phyloP scores from a whole-genome alignment of 2,329 filamentous ascomycete genomes.

The Pseudopyricularia cyperi region DNA sequence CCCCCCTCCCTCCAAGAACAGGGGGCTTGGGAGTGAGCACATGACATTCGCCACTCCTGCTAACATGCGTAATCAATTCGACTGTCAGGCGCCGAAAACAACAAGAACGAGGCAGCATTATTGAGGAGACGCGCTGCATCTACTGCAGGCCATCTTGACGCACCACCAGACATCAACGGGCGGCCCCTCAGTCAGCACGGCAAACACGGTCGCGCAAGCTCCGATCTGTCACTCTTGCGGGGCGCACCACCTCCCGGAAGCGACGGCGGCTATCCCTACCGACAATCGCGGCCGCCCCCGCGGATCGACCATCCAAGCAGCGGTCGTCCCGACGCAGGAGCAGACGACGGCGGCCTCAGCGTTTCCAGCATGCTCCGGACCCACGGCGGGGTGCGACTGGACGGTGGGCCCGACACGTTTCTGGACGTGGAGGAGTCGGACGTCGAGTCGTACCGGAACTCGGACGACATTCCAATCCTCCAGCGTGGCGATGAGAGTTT shows the following conservation, averaged over 20 bases:
- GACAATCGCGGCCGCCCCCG: slow-evolving; percentile 32
- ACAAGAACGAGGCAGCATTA: neutral
- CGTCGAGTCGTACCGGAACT: slow-evolving; percentile 50
- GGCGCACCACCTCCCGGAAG: slow-evolving; percentile 35
- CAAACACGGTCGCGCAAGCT: slow-evolving; percentile 59
- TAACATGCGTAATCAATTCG: slow-evolving; percentile 1
- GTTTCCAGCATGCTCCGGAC: slow-evolving; percentile 36
- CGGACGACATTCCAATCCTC: slow-evolving; percentile 54
- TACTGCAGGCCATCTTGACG: slow-evolving; percentile 48
- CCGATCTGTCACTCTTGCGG: slow-evolving; percentile 50
- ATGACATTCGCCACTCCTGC: neutral
- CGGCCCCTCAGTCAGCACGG: slow-evolving; percentile 47
- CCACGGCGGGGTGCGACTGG: slow-evolving; percentile 35
- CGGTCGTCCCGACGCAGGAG: slow-evolving; percentile 9
- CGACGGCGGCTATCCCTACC: slow-evolving; percentile 15
- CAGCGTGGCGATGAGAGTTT: slow-evolving; percentile 53
- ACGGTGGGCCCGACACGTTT: slow-evolving; percentile 40
- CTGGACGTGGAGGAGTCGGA: slow-evolving; percentile 60
- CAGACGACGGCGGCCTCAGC: slow-evolving; percentile 31
- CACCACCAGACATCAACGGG: slow-evolving; percentile 31
- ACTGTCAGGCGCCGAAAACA: neutral
- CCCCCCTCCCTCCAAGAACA: too few relatives aligned
- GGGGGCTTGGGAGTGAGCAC: too few relatives aligned
- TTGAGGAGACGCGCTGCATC: slow-evolving; percentile 44
- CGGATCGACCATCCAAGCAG: slow-evolving; percentile 24